These are phyloP conservation scores for Rhododendron griersonianum DNA, from an alignment of 148 eudicot species.

Conservation along the genomic window DNA sequence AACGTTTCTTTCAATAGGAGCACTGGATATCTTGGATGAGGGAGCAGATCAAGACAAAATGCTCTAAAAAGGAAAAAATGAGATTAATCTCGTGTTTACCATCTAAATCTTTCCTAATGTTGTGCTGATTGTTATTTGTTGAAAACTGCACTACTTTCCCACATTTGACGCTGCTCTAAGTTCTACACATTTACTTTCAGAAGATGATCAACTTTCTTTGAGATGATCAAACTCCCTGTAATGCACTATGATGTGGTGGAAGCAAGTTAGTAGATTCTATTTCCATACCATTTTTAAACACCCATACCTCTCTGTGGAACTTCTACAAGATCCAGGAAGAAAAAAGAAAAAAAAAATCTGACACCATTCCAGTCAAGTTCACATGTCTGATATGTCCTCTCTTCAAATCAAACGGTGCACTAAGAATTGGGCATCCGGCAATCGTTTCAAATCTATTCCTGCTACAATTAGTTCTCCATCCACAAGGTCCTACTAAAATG, in stretches of 20 bases:
- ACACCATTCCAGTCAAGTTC: not conserved
- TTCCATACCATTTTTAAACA: not conserved
- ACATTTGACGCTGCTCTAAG: not conserved
- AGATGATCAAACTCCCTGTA: not conserved
- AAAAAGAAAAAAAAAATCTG: not conserved
- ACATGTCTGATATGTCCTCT: not conserved
- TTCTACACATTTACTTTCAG: not conserved
- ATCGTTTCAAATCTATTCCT: not conserved
- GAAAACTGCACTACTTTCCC: not conserved
- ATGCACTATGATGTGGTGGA: not conserved
- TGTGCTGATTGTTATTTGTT: not conserved
- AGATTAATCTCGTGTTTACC: not conserved
- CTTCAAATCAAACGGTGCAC: not conserved
- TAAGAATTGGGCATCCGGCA: not conserved
- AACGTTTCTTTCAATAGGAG: not conserved
- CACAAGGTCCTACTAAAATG: not conserved
- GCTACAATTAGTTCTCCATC: not conserved
- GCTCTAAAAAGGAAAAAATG: not conserved
- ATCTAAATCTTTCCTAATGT: not conserved
- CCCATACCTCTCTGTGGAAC: not conserved
- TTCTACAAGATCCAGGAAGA: not conserved
- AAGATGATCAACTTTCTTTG: not conserved
- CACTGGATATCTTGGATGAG: not conserved
- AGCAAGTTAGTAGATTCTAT: not conserved
- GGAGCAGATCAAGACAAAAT: not conserved